Base-by-base conservation (phyloP, 257 asterid species). In the Misopates orontium region DNA sequence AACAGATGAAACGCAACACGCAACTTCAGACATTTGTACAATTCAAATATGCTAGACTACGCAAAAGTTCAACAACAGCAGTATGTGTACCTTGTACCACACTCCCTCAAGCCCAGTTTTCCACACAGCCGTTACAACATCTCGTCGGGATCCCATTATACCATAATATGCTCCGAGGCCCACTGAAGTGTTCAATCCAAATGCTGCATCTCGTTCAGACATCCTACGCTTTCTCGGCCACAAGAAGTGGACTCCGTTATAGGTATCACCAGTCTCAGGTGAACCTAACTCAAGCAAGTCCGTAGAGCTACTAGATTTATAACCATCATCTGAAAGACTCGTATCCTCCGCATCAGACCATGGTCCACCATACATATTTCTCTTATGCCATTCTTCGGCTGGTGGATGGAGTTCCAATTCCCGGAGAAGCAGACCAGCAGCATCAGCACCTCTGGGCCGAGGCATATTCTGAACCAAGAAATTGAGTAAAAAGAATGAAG, bases 361-460 rank as follows among this genome's bases (percentile, higher is more conserved):
- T 31, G 97, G 96, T 40, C 99, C 99, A 73, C 96, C 97, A 80
- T 79, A 86, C 99, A 94, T 90, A 78, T 94, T 86, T 78, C 90
- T 80, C 83, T 95, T 88, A 75, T 94, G 99, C 97, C 97, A 94
- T 76, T 94, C 99, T 89, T 94, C 99, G 11, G 99, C 89, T 23
- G 96, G 99, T 54, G 97, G 99, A 80, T 94, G 97, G 76, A 94
- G 96, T 78, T 94, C 99, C 81, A 94, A 73, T 82, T 94, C 99
- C 59, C 99, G 89, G 40, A 94, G 90, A 52, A 94, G 91, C 75
- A 94, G 70, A 66, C 99, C 99, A n/a, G 99, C 99, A 11, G 99
- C 99, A 82, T 94, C 99, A 56, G 97, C 97, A 75, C 99, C 99
- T 80, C 97, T 90, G 39, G 99, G 99, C 60, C 99, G 90, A 25